phyloP scores from a whole-genome alignment of 148 eudicot species.

The Rhododendron molle region DNA sequence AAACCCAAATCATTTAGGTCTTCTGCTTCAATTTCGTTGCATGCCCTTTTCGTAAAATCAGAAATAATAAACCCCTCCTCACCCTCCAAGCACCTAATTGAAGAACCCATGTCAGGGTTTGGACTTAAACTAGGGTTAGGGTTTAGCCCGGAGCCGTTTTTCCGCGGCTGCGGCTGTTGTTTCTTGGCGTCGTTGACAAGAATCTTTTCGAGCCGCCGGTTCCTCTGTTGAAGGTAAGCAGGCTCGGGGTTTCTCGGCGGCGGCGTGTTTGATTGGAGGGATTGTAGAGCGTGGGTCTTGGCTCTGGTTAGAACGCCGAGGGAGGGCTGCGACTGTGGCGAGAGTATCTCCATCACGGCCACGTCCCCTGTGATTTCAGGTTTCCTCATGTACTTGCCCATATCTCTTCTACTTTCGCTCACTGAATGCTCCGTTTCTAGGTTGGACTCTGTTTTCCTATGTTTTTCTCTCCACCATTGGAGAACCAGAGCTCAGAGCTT shows the following conservation, averaged over 20 bases:
- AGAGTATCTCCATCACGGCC: constrained; percentile 53
- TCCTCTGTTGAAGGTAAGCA: constrained; percentile 69
- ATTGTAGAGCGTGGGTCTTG: constrained; percentile 66
- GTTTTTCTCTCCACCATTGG: too few relatives aligned
- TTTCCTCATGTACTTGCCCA: constrained; percentile 75
- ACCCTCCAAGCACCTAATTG: constrained; percentile 16
- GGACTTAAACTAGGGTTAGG: constrained; percentile 18
- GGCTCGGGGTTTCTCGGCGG: constrained; percentile 32
- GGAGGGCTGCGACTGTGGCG: constrained; percentile 24
- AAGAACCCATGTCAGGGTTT: constrained; percentile 12
- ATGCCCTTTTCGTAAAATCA: background rate
- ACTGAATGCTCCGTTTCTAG: background rate
- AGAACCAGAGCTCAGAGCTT: too few relatives aligned
- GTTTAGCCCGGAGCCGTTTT: background rate
- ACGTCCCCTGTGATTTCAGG: constrained; percentile 51
- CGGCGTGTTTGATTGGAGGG: constrained; percentile 14
- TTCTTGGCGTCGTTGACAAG: constrained; percentile 19
- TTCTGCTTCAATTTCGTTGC: constrained; percentile 18
- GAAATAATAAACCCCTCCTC: constrained; percentile 18
- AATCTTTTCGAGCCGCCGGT: constrained; percentile 56
- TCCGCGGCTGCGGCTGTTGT: background rate
- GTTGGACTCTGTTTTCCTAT: background rate
- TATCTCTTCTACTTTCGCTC: background rate
- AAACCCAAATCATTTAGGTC: constrained; percentile 24
- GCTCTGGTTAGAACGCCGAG: constrained; percentile 82